These are phyloP conservation scores for Capsella rubella DNA, from an alignment of 441 rosid genomes.

Conservation along the genomic window DNA sequence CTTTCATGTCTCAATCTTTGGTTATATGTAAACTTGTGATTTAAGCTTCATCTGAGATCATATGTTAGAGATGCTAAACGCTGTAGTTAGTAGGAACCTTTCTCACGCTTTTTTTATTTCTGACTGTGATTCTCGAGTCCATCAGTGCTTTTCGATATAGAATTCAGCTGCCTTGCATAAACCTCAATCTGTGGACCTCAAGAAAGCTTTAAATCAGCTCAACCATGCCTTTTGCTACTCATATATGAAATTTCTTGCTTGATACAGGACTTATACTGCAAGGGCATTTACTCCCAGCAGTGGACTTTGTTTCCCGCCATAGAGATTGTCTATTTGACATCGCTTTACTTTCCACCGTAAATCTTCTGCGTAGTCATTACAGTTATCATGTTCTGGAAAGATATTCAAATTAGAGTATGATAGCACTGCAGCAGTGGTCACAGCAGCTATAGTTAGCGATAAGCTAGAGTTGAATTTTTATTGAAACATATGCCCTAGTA, in stretches of 20 bases:
- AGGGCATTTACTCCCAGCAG: constrained; percentile 79
- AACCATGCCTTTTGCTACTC: constrained; percentile 14
- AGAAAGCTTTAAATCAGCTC: neutral
- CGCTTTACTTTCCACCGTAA: constrained; percentile 81
- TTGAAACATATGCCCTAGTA: neutral
- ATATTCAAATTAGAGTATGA: neutral
- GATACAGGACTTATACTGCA: constrained; percentile 75
- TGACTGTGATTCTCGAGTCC: neutral
- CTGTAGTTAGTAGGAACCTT: neutral
- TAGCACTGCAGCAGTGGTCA: neutral
- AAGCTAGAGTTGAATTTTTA: neutral
- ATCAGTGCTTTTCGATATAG: neutral
- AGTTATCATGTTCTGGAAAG: neutral
- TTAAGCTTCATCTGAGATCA: neutral
- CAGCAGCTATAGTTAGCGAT: constrained; percentile 3
- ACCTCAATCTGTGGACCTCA: constrained; percentile 5
- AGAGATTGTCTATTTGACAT: constrained; percentile 77
- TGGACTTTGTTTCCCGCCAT: constrained; percentile 80
- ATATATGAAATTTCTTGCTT: constrained; percentile 30
- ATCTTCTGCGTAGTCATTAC: constrained; percentile 37
- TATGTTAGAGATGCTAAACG: neutral
- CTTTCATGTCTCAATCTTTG: neutral
- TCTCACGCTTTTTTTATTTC: neutral
- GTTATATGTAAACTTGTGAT: neutral
- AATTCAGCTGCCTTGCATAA: constrained; percentile 2